Base-by-base conservation (phyloP, 768 basidiomycete species). In the Thelephora aurantiotincta region DNA sequence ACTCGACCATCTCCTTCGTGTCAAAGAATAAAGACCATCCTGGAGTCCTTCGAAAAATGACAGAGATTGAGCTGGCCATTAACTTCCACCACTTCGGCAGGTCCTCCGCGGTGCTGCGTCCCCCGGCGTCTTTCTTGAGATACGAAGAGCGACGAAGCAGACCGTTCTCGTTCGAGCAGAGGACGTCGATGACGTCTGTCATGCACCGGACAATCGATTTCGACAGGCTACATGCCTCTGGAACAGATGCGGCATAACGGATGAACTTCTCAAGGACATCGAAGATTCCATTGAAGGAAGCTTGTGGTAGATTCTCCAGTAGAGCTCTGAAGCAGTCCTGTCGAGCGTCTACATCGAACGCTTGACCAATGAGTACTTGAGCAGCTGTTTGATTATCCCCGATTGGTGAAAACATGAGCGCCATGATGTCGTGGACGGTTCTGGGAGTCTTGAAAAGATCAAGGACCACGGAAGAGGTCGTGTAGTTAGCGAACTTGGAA, bases 131-230 rank as follows among this genome's bases (percentile, higher is more conserved):
- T 22, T 41, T 41, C 35, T 64, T 69, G 44, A 82, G 60, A 57
- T 81, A 87, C 13, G 54, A 49, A 5, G 63, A 49, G 33, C 73
- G 68, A 55, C 78, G 78, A 4, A 93, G 65, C 5, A 93, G 66
- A 11, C 88, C 88, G 53, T 78, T 78, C 1, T 74, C 75, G 34
- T 67, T 72, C 7, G 78, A 72, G 57, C 90, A 94, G 1, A 98
- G 73, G 5, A 82, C 82, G 34, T 97, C 92, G 48, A 97, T 75
- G 49, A 96, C 75, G 57, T 99, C 96, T 11, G 89, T 88, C 55
- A 97, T 73, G 62, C 92, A 94, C 2, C 83, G 80, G 14, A 96
- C 96, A 19, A 97, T 75, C 16, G 87, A 81, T 55, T 86, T 87
- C 4, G 96, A 88, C n/a, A 91, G 59, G 44, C 73, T 80, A 58